Evolutionary conservation across 345 rosid species (phyloP).

Genomic region (Kandelia obovata): DNA sequence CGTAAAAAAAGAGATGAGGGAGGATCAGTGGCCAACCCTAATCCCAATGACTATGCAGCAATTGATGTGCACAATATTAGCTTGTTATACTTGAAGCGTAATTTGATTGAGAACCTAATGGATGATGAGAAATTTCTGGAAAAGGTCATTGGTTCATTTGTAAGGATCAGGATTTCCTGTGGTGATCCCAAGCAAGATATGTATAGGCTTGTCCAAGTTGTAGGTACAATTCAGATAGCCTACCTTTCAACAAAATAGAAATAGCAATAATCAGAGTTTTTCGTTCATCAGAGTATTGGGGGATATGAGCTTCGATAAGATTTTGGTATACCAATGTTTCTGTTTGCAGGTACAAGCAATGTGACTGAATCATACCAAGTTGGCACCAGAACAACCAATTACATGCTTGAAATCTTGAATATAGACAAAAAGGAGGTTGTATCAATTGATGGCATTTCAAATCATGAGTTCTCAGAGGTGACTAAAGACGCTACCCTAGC

Average conservation of each 20-base stretch:
- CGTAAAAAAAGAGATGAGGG: constrained; percentile 50
- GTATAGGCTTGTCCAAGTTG: constrained; percentile 81
- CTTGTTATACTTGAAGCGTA: constrained; percentile 67
- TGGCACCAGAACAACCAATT: constrained; percentile 52
- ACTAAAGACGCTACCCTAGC: constrained; percentile 11
- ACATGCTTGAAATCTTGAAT: constrained; percentile 69
- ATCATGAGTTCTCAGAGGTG: constrained; percentile 91
- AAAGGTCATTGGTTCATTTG: constrained; percentile 80
- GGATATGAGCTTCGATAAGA: background rate
- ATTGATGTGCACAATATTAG: constrained; percentile 78
- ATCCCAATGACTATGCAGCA: constrained; percentile 68
- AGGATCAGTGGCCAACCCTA: constrained; percentile 26
- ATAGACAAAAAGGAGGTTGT: constrained; percentile 68
- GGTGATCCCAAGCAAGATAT: constrained; percentile 65
- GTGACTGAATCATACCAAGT: constrained; percentile 56
- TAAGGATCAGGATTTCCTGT: constrained; percentile 66
- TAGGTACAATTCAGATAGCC: constrained; percentile 52
- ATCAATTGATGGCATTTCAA: constrained; percentile 67
- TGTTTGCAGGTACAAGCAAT: constrained; percentile 58
- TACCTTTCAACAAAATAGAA: constrained; percentile 11
- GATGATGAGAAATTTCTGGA: constrained; percentile 68
- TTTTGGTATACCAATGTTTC: constrained; percentile 13
- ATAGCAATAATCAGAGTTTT: constrained; percentile 10
- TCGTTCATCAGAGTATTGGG: background rate
- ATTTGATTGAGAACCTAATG: constrained; percentile 60